phyloP scores from a whole-genome alignment of 192 early-diverging fungal species.

The Backusella tarrabulga region DNA sequence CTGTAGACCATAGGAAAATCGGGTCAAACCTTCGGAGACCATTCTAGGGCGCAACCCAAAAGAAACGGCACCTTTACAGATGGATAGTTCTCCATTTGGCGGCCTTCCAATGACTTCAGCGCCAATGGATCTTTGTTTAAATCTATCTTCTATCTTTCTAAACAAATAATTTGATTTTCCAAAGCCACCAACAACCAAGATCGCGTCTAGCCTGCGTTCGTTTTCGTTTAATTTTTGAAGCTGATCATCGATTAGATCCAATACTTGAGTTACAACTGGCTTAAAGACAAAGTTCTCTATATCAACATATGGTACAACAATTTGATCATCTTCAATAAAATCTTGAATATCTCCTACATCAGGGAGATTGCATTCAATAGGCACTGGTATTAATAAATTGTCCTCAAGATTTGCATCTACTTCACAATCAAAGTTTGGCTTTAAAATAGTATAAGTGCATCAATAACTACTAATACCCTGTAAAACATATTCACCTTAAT shows the following conservation, averaged over 20 bases:
- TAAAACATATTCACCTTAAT: conserved; percentile 33
- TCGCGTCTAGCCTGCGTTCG: conserved; percentile 36
- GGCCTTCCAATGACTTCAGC: conserved; percentile 44
- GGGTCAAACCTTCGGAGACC: conserved; percentile 43
- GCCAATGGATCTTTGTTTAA: conserved; percentile 17
- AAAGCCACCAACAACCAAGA: conserved; percentile 55
- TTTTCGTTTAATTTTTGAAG: conserved; percentile 37
- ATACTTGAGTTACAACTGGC: conserved; percentile 44
- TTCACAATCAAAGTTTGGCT: conserved; percentile 47
- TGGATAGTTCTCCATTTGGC: conserved; percentile 38
- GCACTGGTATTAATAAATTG: conserved; percentile 40
- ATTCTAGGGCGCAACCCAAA: conserved; percentile 45
- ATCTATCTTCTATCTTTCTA: conserved; percentile 40
- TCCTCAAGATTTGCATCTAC: conserved; percentile 25
- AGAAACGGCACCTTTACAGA: conserved; percentile 53
- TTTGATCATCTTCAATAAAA: conserved; percentile 42
- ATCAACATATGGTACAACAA: conserved; percentile 46
- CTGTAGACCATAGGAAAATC: conserved; percentile 47
- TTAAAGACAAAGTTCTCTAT: conserved; percentile 48
- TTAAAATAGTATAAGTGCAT: not conserved
- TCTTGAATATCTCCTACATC: conserved; percentile 40
- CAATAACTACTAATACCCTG: not conserved
- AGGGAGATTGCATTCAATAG: conserved; percentile 30
- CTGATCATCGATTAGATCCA: conserved; percentile 46
- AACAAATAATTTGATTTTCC: conserved; percentile 52